These are phyloP conservation scores for Nicotiana paniculata DNA, from an alignment of 257 asterid species.

Conservation along the genomic window DNA sequence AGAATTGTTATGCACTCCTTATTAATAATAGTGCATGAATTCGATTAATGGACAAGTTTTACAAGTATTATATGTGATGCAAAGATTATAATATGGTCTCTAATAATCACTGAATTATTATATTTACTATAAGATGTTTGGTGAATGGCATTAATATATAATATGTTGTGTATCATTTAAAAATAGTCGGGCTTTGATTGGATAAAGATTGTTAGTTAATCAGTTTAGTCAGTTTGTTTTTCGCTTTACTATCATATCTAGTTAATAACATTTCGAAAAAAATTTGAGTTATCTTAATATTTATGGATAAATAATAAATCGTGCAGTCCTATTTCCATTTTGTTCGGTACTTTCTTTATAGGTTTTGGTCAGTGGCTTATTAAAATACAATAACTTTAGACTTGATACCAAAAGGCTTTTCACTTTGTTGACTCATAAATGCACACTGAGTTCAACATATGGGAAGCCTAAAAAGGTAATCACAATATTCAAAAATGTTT, in stretches of 20 bases:
- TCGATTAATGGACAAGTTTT: neutral
- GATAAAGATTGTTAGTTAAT: too few species aligned
- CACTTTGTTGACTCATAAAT: slow-evolving; percentile 18
- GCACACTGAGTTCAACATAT: slow-evolving; percentile 16
- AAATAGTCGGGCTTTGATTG: neutral
- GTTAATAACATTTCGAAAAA: too few species aligned
- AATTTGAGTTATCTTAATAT: too few species aligned
- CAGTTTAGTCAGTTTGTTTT: too few species aligned
- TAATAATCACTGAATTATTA: neutral
- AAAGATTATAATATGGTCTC: neutral
- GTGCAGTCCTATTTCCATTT: too few species aligned
- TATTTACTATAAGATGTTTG: neutral
- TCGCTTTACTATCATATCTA: neutral
- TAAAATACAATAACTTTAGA: too few species aligned
- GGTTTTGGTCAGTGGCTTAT: too few species aligned
- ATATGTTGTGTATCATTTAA: neutral
- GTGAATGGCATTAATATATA: neutral
- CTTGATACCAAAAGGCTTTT: neutral
- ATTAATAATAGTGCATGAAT: neutral
- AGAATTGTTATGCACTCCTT: neutral
- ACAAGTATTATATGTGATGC: neutral
- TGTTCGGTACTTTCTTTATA: too few species aligned
- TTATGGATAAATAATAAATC: too few species aligned
- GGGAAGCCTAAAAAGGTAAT: slow-evolving; percentile 5
- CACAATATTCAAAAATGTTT: slow-evolving; percentile 17